Evolutionary conservation across 2,329 filamentous ascomycete genomes (phyloP), one percentile per base, ranked within the genome.

Genomic region (Claviceps pazoutovae): DNA sequence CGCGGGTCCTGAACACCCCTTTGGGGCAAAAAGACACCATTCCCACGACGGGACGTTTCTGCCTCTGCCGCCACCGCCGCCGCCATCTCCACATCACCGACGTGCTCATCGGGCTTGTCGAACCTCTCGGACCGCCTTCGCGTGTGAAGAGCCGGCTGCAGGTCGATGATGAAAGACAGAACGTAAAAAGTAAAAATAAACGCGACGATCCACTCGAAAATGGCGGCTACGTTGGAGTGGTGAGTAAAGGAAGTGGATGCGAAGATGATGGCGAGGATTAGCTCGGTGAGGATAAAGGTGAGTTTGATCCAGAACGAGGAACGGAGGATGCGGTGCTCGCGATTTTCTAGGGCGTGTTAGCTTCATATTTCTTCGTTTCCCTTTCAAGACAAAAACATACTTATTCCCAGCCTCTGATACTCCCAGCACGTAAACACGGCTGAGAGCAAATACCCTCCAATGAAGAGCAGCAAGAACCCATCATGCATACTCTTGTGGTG

Each of bases 391-490:
- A 14, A 45, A 16, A 37, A 70, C 75, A 51, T 66, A 79, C 78
- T 83, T 50, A 84, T 81, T 26, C 89, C 88, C 1, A 97, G 76
- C 2, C 87, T 82, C 61, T 93, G 84, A 66, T 95, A 96, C 66
- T 96, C 89, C 71, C 80, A 82, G 72, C 90, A 96, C 57, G 91
- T 85, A 67, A 90, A 91, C 58, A 96, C 76, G 52, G 91, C 90
- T 4, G 83, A 88, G 51, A 95, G 64, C 51, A 96, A 72, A 66
- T 95, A 97, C 37, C 88, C 93, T 14, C 68, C 81, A 64, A 96
- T 88, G 66, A 98, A 98, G 49, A 96, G 68, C 1, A 79, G 68
- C 38, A 98, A 70, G 68, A 95, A 95, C 2, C 80, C 72, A 61
- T 88, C 74, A 64, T 98, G 93, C 53, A 86, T 64, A 1, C 59